These are phyloP conservation scores for Candida sakaeoensis DNA, from an alignment of 805 yeast species.

Conservation along the genomic window DNA sequence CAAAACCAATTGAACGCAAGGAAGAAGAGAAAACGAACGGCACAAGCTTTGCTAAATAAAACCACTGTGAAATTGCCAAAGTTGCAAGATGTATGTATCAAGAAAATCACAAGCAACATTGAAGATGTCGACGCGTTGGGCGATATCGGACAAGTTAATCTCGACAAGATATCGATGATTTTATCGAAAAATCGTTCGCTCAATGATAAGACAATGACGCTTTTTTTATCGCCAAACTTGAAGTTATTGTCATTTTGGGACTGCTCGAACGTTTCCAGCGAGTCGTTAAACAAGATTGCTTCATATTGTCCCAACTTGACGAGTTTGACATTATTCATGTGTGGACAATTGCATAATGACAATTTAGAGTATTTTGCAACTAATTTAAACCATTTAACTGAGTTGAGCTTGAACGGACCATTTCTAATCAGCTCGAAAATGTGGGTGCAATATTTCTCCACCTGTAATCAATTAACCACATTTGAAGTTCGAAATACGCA, in stretches of 20 bases:
- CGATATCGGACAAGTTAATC: constrained; percentile 73
- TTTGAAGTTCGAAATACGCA: constrained; percentile 80
- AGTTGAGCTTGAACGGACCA: constrained; percentile 80
- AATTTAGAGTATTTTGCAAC: constrained; percentile 60
- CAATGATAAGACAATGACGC: constrained; percentile 62
- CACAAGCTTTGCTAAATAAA: constrained; percentile 79
- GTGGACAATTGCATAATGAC: constrained; percentile 86
- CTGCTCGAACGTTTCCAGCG: constrained; percentile 73
- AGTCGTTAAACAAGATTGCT: constrained; percentile 65
- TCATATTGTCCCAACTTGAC: constrained; percentile 74
- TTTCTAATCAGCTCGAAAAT: constrained; percentile 70
- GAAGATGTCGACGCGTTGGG: constrained; percentile 79
- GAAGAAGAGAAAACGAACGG: constrained; percentile 71
- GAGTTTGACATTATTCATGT: constrained; percentile 72
- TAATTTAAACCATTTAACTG: constrained; percentile 52
- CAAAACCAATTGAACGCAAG: constrained; percentile 61
- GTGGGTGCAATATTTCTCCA: constrained; percentile 76
- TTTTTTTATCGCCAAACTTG: constrained; percentile 65
- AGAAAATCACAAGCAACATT: constrained; percentile 60
- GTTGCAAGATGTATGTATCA: constrained; percentile 79
- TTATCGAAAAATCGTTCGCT: constrained; percentile 79
- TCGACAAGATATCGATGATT: constrained; percentile 70
- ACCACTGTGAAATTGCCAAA: constrained; percentile 60
- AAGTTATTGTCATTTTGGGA: constrained; percentile 78
- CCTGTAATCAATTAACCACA: constrained; percentile 49